A percentile compares a stretch with the other conserved stretches of the same genome.
Evolutionary conservation across 768 basidiomycete species (phyloP).

Genomic region (Termitomyces heimii): DNA sequence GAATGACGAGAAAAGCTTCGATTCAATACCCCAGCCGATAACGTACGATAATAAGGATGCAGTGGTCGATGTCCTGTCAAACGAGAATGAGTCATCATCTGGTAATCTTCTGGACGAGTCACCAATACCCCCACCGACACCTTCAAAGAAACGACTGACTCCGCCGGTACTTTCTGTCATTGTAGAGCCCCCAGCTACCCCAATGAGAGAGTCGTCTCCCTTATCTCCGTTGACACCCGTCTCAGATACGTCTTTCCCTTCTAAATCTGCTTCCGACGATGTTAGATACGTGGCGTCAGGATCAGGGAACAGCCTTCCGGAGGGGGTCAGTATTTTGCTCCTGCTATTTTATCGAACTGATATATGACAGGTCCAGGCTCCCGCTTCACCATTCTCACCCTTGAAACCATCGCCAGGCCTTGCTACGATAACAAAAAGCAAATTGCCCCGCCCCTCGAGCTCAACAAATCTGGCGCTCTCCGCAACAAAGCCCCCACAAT

Average conservation of each 20-base stretch:
- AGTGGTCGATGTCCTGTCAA: not conserved
- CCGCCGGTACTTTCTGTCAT: conserved; percentile 2
- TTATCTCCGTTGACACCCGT: conserved; percentile 47
- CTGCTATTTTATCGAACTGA: not conserved
- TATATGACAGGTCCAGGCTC: not conserved
- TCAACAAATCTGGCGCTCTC: conserved; percentile 1
- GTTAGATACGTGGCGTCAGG: conserved; percentile 18
- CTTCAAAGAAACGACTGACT: not conserved
- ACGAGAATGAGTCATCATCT: not conserved
- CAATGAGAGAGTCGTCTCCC: conserved; percentile 15
- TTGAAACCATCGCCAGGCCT: conserved; percentile 12
- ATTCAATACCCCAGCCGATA: conserved; percentile 8
- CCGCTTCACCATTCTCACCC: not conserved
- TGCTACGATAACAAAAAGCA: conserved; percentile 19
- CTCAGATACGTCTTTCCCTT: conserved; percentile 37
- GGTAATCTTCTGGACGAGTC: not conserved
- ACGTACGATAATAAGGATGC: not conserved
- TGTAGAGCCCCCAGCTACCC: conserved; percentile 18
- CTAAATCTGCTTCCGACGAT: conserved; percentile 11
- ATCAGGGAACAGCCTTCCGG: conserved; percentile 16
- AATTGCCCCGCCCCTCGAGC: conserved; percentile 27
- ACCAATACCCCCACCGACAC: not conserved
- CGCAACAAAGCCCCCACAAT: not conserved
- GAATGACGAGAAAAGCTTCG: conserved; percentile 18
- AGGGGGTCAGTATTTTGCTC: conserved; percentile 16